Evolutionary conservation across 2,329 filamentous ascomycete genomes (phyloP), one percentile per base, ranked within the genome.

Genomic region (Phyllosticta citrichinensis): DNA sequence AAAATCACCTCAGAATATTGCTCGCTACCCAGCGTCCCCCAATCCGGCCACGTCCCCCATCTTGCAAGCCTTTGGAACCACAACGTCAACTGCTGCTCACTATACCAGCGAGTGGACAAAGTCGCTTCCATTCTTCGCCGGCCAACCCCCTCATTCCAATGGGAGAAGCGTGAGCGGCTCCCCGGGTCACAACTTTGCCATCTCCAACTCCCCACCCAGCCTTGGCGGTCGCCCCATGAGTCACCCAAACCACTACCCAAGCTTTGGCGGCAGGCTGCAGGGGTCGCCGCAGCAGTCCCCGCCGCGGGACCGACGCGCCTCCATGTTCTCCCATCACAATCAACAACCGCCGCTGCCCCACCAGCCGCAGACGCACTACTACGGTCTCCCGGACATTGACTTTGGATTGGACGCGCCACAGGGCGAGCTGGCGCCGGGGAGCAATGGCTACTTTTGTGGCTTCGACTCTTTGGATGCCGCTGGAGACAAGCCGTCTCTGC

Each of bases 321-420:
- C 82, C 54, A 79, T 81, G 74, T 80, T 81, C 66, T 81, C 81
- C 6, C 78, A 79, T 22, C 76, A 70, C 20, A 71, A 62, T 69
- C 74, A 63, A 71, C 80, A 83, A 57, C 84, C 84, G n/a, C 87
- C 87, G 2, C 81, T 87, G 10, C 88, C 89, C 3, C 88, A 92
- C 69, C 83, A 90, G 62, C 81, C 86, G 1, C 89, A 92, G 71
- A 75, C 88, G 19, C 88, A 92, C 74, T 93, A 89, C 72, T 91
- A 91, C 70, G 82, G 86, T 53, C 81, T 85, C 0, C 87, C 88
- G 0, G 87, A 92, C 65, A 79, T 92, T 33, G 87, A 93, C 66
- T 78, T 84, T 51, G 76, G 79, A 5, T 68, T 87, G 55, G 70
- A 75, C 65, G 76, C 76, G 59, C 74, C 77, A 17, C 55, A 63